Evolutionary conservation across 2,329 filamentous ascomycete species (phyloP).

Genomic region (Capronia coronata): DNA sequence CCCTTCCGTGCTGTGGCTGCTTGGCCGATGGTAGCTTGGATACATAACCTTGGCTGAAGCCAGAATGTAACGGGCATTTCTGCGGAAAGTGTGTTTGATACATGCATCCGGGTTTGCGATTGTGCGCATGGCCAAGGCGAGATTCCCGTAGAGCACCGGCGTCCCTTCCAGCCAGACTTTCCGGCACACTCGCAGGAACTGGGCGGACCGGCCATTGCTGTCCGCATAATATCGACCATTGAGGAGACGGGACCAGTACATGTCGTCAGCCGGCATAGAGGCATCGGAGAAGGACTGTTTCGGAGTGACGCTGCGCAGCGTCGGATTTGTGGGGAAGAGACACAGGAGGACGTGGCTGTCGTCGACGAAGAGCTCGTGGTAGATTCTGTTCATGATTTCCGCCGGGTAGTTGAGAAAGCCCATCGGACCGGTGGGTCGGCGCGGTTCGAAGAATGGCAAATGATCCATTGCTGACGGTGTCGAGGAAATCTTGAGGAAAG

Average conservation of each 20-base stretch:
- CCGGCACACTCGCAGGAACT: slow-evolving; percentile 18
- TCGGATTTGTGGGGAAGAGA: too few species aligned
- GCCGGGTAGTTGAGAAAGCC: slow-evolving; percentile 14
- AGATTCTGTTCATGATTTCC: slow-evolving; percentile 18
- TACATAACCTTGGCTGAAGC: slow-evolving; percentile 3
- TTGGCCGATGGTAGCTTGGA: not conserved
- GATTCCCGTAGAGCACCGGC: slow-evolving; percentile 11
- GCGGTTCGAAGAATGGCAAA: not conserved
- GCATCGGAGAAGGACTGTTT: too few species aligned
- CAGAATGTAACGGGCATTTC: slow-evolving; percentile 7
- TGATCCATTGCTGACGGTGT: not conserved
- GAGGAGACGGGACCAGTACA: slow-evolving; percentile 7
- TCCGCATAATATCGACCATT: slow-evolving; percentile 8
- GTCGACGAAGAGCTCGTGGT: too few species aligned
- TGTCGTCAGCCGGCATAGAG: slow-evolving; percentile 6
- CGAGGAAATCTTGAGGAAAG: not conserved
- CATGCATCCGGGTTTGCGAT: slow-evolving; percentile 4
- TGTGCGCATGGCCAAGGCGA: slow-evolving; percentile 11
- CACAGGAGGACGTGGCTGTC: too few species aligned
- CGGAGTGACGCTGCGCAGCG: too few species aligned
- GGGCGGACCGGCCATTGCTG: slow-evolving; percentile 11
- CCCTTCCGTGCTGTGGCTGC: not conserved
- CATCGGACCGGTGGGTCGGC: slow-evolving; percentile 6
- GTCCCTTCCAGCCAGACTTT: slow-evolving; percentile 11
- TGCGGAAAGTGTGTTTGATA: slow-evolving; percentile 4